Percentiles rank a stretch among this genome's conserved stretches.
These are phyloP conservation scores for Silybum marianum DNA, from an alignment of 129 eudicot species.

Conservation along the genomic window DNA sequence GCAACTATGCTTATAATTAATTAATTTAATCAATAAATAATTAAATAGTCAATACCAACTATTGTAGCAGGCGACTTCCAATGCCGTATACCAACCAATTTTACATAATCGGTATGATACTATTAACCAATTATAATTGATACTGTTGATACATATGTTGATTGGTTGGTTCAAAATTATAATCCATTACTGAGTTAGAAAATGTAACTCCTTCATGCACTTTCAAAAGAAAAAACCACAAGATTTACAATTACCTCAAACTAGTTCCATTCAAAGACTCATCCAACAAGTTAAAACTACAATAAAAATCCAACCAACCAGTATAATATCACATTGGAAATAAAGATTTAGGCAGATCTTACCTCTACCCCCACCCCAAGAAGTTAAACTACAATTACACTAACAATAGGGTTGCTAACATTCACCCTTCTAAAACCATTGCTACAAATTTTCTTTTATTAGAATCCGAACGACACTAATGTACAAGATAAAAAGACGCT, in stretches of 20 bases:
- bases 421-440: slow-evolving; percentile 7
- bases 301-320: not conserved
- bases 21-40: too few relatives aligned
- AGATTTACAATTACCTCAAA: slow-evolving; percentile 8
- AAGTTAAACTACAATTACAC: slow-evolving; percentile 7
- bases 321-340: not conserved
- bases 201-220: too few relatives aligned
- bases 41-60: too few relatives aligned
- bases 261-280: slow-evolving; percentile 16
- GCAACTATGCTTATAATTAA: too few relatives aligned
- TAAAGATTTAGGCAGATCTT: not conserved
- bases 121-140: too few relatives aligned
- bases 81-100: too few relatives aligned
- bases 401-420: slow-evolving; percentile 16
- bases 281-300: not conserved
- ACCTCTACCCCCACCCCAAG: not conserved
- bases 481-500: slow-evolving; percentile 14
- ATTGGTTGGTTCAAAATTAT: too few relatives aligned
- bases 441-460: slow-evolving; percentile 14
- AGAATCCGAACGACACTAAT: not conserved
- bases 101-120: too few relatives aligned
- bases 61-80: too few relatives aligned
- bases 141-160: too few relatives aligned
- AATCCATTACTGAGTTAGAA: too few relatives aligned
- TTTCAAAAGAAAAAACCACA: not conserved